Base-by-base conservation (phyloP, 208 protist species). In the Naegleria fowleri region DNA sequence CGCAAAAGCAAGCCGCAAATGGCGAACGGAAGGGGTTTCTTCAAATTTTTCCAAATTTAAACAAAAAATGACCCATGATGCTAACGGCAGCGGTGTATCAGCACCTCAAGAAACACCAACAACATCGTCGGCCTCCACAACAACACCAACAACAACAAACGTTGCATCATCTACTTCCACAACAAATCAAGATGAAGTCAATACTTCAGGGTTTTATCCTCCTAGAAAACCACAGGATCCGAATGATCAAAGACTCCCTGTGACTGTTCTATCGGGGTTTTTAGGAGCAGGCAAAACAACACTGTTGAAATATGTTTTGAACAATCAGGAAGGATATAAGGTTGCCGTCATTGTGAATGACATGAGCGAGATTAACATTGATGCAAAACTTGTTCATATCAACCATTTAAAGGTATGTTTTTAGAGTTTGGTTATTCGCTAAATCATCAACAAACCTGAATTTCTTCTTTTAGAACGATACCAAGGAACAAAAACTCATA, bases 261-360 rank as follows among this genome's bases (percentile, higher is more conserved):
- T 85, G 4, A 85, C 79, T 43, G 79, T 85, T 41, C 36, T 85
- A 16, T 36, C 22, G 9, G 79, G 79, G 22, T 85, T 85, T 43
- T 43, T 85, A 43, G 79, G 79, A 22, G 38, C n/a, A 85, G 38
- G 95, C 41, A 96, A 96, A 89, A 96, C 95, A 19, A 96, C 95
- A 19, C 39, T 96, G 67, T 90, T 96, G 48, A 93, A 96, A 86
- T 88, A 95, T 89, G 92, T 96, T 36, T 89, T 96, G 38, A 88
- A 91, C 25, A 95, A 94, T 90, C 36, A 93, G 25, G 87, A 93
- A 36, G 92, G 92, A 5, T 83, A 95, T 40, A 92, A 91, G 75
- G 36, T 94, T 0, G 94, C 94, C 19, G 91, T 96, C 11, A 91
- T 97, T 48, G 96, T 97, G 19, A 97, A 97, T 92, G 96, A 97